phyloP scores from a whole-genome alignment of 257 asterid species.

The Anisodus tanguticus region DNA sequence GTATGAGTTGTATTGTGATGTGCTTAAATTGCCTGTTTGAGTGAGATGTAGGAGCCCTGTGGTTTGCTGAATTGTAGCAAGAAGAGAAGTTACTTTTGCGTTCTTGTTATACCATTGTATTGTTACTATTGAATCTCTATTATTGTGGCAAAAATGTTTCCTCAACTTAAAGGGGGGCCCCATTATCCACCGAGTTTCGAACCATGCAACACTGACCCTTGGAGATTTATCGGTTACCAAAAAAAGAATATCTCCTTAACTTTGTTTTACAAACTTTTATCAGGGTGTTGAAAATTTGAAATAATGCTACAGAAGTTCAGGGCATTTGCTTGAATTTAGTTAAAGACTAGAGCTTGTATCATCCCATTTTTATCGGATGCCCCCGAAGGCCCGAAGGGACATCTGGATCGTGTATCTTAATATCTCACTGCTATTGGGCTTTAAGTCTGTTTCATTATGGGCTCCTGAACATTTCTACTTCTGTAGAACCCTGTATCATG shows the following conservation, averaged over 20 bases:
- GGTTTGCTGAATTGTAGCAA: conserved; percentile 12
- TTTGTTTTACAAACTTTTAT: not conserved
- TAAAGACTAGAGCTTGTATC: not conserved
- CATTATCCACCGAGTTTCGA: not conserved
- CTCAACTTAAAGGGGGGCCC: conserved; percentile 7
- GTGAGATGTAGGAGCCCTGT: not conserved
- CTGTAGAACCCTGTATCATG: not conserved
- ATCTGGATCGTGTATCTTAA: not conserved
- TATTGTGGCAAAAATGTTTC: conserved; percentile 14
- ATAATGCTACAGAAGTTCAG: conserved; percentile 2
- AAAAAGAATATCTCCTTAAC: not conserved
- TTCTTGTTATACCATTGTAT: not conserved
- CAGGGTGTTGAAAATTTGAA: conserved; percentile 13
- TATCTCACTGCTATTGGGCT: not conserved
- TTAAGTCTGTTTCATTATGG: not conserved
- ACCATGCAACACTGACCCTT: not conserved
- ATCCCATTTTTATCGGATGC: not conserved
- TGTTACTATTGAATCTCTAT: conserved; percentile 8
- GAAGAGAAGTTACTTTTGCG: not conserved
- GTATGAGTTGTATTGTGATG: conserved; percentile 39
- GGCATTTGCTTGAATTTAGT: not conserved
- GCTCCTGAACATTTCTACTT: not conserved
- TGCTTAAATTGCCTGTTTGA: not conserved
- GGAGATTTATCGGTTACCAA: not conserved
- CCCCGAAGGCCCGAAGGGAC: not conserved